phyloP scores from a whole-genome alignment of 495 filamentous ascomycete species.

The Sporormia fimetaria region DNA sequence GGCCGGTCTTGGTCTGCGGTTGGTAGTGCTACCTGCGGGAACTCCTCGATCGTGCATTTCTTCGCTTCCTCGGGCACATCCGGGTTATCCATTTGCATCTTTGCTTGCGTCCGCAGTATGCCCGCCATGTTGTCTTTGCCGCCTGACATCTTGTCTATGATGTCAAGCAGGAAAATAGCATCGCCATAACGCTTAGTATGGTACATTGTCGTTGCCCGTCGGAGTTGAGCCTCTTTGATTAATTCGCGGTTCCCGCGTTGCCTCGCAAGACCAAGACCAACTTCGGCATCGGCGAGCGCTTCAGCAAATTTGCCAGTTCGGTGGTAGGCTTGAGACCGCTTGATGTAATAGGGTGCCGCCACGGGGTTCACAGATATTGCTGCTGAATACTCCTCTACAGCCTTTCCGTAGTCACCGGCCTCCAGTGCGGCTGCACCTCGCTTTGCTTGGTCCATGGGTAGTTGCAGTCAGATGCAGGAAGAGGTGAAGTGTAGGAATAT shows the following conservation, averaged over 20 bases:
- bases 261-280: slow-evolving; percentile 55
- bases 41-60: slow-evolving; percentile 48
- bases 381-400: slow-evolving; percentile 61
- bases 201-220: slow-evolving; percentile 64
- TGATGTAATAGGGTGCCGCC: slow-evolving; percentile 73
- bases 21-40: slow-evolving; percentile 48
- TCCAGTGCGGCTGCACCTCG: slow-evolving; percentile 54
- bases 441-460: slow-evolving; percentile 48
- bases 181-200: slow-evolving; percentile 63
- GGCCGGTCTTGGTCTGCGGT: too few species aligned
- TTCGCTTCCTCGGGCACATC: slow-evolving; percentile 46
- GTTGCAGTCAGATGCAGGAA: not conserved
- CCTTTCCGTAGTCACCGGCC: slow-evolving; percentile 49
- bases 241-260: slow-evolving; percentile 69
- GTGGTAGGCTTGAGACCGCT: slow-evolving; percentile 74
- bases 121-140: slow-evolving; percentile 50
- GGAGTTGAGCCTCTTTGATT: slow-evolving; percentile 69
- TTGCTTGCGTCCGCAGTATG: slow-evolving; percentile 53
- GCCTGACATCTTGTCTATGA: slow-evolving; percentile 49
- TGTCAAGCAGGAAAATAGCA: slow-evolving; percentile 57
- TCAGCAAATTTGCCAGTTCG: slow-evolving; percentile 45
- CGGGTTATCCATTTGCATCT: slow-evolving; percentile 39
- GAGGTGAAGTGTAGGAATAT: too few species aligned
- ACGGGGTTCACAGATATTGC: slow-evolving; percentile 56
- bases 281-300: slow-evolving; percentile 71